Base-by-base conservation (phyloP, 192 early-diverging fungal species). In the Coemansia sp. region DNA sequence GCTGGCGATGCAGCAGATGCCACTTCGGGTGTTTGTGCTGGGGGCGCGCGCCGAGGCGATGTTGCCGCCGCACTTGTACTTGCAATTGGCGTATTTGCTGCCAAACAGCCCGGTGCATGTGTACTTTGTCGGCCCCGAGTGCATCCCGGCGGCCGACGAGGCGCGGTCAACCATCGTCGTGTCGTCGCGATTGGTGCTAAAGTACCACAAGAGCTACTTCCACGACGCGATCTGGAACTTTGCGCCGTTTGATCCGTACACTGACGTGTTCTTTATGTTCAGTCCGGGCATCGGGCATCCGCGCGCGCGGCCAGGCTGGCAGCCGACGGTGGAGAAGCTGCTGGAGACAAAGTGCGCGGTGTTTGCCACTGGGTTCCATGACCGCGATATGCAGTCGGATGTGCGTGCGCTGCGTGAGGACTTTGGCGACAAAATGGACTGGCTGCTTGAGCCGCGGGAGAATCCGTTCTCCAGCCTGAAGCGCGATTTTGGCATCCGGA, bases 91-190 rank as follows among this genome's bases (percentile, higher is more conserved):
- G 25, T 86, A 89, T 47, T 66, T 92, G 60, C 87, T 92, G 69
- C 89, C 90, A 7, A 74, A 78, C 46, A 87, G 86, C 22, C 82
- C 88, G 19, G 85, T 92, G 75, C 87, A 90, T 69, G 76, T 92
- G n/a, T 85, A 88, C 64, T 92, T 92, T 81, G 78, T 92, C 40
- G 91, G 91, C 20, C 91, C 91, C 7, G 87, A 92, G 74, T 79
- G 85, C 46, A 84, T 89, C 26, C 76, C 81, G 22, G 58, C 84
- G 19, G 59, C 69, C 10, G 84, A 87, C 46, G 85, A 86, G 55
- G 71, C 69, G 59, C 78, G 73, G 56, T 72, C 75, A 61, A 78
- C 75, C 7, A 72, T 83, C 4, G 69, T 66, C 10, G 77, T 83
- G 48, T 76, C 82, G 37, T 66, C 75, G 52, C 85, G 85, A 25